A percentile compares a stretch with the other conserved stretches of the same genome.
Evolutionary conservation across 306 rosid genomes (phyloP).

Genomic region (Cucurbita moschata): DNA sequence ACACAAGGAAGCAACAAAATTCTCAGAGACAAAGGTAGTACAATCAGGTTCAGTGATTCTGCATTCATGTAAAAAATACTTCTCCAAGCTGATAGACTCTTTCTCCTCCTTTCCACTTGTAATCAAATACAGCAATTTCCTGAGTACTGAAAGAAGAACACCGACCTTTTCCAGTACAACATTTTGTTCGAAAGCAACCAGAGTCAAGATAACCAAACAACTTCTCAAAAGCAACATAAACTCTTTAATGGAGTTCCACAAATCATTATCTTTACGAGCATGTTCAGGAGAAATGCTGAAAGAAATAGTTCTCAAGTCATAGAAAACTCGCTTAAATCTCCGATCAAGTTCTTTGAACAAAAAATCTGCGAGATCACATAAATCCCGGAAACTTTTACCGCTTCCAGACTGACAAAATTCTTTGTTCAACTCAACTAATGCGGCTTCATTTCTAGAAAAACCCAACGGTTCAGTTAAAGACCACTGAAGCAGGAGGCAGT

Average conservation of each 20-base stretch:
- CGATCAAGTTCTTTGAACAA: constrained; percentile 32
- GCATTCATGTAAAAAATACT: constrained; percentile 20
- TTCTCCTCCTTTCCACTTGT: constrained; percentile 12
- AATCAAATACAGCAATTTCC: constrained; percentile 16
- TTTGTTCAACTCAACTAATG: neutral
- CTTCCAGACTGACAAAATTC: constrained; percentile 8
- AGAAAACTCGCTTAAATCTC: constrained; percentile 22
- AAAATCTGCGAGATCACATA: constrained; percentile 17
- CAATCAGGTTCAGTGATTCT: constrained; percentile 1
- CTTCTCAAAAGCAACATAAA: constrained; percentile 41
- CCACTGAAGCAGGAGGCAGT: constrained; percentile 11
- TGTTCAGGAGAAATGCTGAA: neutral
- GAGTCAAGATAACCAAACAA: constrained; percentile 33
- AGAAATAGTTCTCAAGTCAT: constrained; percentile 9
- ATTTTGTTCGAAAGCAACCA: constrained; percentile 18
- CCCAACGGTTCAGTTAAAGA: constrained; percentile 7
- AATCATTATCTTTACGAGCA: constrained; percentile 9
- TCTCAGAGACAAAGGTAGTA: constrained; percentile 11
- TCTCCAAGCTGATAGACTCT: constrained; percentile 14
- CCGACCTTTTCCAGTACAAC: constrained; percentile 22
- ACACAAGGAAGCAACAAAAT: constrained; percentile 21
- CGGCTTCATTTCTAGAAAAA: neutral
- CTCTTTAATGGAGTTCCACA: constrained; percentile 25
- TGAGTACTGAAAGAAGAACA: constrained; percentile 22
- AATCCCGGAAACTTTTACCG: constrained; percentile 6